Conservation (phyloP, 352 stramenopile species). For the Pseudoperonospora humuli region DNA sequence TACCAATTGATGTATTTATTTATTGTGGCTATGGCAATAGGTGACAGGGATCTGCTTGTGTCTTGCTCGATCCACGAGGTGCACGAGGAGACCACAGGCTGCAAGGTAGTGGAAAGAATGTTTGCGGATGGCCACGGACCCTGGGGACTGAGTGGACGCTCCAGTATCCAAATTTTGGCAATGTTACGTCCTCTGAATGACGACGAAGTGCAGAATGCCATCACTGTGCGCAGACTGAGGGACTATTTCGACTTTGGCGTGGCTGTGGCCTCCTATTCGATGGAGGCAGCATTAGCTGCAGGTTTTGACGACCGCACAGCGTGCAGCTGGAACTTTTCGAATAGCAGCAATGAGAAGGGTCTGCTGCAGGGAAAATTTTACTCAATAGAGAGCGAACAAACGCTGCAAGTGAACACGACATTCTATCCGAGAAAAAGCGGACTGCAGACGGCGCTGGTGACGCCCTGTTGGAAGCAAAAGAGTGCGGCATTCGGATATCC, state of each 20-base stretch:
- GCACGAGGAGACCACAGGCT: slow-evolving; percentile 45
- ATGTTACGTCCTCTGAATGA: slow-evolving; percentile 39
- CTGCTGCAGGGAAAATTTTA: slow-evolving; percentile 58
- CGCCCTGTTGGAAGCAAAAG: slow-evolving; percentile 82
- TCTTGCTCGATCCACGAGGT: slow-evolving; percentile 55
- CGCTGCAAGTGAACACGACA: slow-evolving; percentile 31
- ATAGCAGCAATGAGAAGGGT: slow-evolving; percentile 29
- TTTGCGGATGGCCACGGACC: slow-evolving; percentile 60
- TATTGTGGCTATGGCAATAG: slow-evolving; percentile 23
- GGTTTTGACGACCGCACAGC: slow-evolving; percentile 47
- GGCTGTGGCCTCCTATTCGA: slow-evolving; percentile 54
- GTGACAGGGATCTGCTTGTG: slow-evolving; percentile 21
- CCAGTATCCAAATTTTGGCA: slow-evolving; percentile 41
- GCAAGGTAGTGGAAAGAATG: slow-evolving; percentile 69
- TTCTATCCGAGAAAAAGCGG: slow-evolving; percentile 48
- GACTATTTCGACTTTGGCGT: slow-evolving; percentile 82
- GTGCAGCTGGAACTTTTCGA: slow-evolving; percentile 62
- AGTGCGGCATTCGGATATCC: slow-evolving; percentile 68
- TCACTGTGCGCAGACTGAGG: slow-evolving; percentile 55
- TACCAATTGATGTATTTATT: slow-evolving; percentile 7
- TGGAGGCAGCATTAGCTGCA: slow-evolving; percentile 21
- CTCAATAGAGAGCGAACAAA: slow-evolving; percentile 26
- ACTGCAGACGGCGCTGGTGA: slow-evolving; percentile 58
- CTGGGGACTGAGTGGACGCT: slow-evolving; percentile 36
- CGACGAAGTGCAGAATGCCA: slow-evolving; percentile 52